These are phyloP conservation scores for Kingdonia uniflora DNA, from an alignment of 164 flowering plant species.

Conservation along the genomic window DNA sequence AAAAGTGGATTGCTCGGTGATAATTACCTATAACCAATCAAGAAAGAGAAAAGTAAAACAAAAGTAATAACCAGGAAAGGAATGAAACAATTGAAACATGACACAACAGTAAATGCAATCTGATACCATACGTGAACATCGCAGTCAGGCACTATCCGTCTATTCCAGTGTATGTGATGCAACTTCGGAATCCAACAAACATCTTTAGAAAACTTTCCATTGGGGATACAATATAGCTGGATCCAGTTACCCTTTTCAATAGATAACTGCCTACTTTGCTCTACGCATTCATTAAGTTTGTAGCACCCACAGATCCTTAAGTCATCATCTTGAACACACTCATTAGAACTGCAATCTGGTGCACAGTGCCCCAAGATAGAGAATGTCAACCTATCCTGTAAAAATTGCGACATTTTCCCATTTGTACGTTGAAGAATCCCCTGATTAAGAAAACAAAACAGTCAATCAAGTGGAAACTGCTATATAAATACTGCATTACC, in stretches of 20 bases:
- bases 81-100: neutral
- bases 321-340: conserved; percentile 9
- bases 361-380: conserved; percentile 43
- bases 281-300: conserved; percentile 18
- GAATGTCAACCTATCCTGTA: conserved; percentile 50
- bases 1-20: conserved; percentile 65
- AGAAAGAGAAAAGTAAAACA: conserved; percentile 6
- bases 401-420: conserved; percentile 36
- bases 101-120: conserved; percentile 14
- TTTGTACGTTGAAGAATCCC: conserved; percentile 32
- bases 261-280: conserved; percentile 20
- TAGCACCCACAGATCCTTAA: conserved; percentile 31
- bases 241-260: conserved; percentile 32
- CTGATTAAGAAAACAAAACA: conserved; percentile 19
- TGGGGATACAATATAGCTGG: conserved; percentile 28
- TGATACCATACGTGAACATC: conserved; percentile 93
- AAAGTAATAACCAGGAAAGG: neutral
- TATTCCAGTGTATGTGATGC: conserved; percentile 60
- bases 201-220: conserved; percentile 11
- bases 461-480: too few relatives aligned
- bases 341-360: conserved; percentile 16
- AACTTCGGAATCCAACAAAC: conserved; percentile 45
- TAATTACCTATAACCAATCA: conserved; percentile 43
- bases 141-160: conserved; percentile 26
- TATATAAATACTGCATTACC: too few relatives aligned